phyloP scores from a whole-genome alignment of 2,329 filamentous ascomycete genomes.

The Monosporascus sp. region DNA sequence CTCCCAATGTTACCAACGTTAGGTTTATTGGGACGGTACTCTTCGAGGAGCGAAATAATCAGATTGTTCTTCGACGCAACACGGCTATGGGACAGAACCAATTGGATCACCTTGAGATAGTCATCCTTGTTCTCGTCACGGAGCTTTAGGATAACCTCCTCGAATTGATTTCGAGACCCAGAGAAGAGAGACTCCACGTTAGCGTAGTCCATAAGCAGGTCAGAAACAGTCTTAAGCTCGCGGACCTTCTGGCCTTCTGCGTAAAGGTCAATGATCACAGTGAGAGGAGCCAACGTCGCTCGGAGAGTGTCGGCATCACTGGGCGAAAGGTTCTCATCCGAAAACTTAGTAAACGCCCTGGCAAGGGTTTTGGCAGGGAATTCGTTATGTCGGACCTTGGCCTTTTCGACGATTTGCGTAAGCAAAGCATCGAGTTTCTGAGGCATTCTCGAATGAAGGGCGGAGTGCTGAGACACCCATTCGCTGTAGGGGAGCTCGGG shows the following conservation, averaged over 20 bases:
- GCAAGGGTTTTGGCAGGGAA: conserved; percentile 86
- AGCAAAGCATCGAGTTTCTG: conserved; percentile 83
- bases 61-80: conserved; percentile 93
- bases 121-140: conserved; percentile 97
- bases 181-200: conserved; percentile 84
- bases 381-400: conserved; percentile 70
- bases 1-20: conserved; percentile 83
- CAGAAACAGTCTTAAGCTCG: conserved; percentile 77
- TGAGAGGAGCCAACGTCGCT: conserved; percentile 67
- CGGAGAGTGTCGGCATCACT: conserved; percentile 70
- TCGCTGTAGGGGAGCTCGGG: conserved; percentile 92
- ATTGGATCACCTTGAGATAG: conserved; percentile 76
- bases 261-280: conserved; percentile 74
- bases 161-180: conserved; percentile 76
- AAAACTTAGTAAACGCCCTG: conserved; percentile 81
- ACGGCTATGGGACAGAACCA: conserved; percentile 87
- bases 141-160: conserved; percentile 88
- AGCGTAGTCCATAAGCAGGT: conserved; percentile 75
- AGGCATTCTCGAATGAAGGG: conserved; percentile 95
- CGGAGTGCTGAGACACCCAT: conserved; percentile 93
- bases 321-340: conserved; percentile 75
- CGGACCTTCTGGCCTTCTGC: conserved; percentile 83
- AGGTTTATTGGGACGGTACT: conserved; percentile 93
- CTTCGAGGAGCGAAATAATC: conserved; percentile 82
- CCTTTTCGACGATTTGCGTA: conserved; percentile 78